Percentiles rank a stretch among this genome's conserved stretches.
Evolutionary conservation across 176 grass and related monocot species (phyloP).

Genomic region (Ampelocalamus luodianensis): DNA sequence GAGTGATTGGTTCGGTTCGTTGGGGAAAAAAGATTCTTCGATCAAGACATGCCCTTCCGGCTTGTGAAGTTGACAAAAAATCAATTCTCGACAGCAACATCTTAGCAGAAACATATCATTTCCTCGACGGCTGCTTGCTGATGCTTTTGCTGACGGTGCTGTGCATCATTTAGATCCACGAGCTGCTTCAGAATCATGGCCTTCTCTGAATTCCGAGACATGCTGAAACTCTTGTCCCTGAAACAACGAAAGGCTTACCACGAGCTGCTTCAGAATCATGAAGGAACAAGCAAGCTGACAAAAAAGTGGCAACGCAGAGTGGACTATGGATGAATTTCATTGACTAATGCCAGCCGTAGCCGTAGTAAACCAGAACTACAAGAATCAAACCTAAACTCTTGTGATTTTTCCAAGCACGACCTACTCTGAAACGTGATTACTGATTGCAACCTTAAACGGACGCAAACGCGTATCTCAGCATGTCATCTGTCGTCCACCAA

Average conservation of each 20-base stretch:
- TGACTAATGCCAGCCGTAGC: neutral
- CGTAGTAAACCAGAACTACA: neutral
- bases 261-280: too few relatives aligned
- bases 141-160: neutral
- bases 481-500: conserved; percentile 46
- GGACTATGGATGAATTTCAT: neutral
- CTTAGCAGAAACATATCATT: neutral
- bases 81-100: neutral
- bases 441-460: neutral
- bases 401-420: neutral
- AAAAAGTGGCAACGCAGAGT: neutral
- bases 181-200: neutral
- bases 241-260: neutral
- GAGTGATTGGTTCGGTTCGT: neutral
- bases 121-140: neutral
- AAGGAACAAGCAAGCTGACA: neutral
- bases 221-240: neutral
- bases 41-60: neutral
- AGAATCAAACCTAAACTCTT: neutral
- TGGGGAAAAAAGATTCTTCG: neutral
- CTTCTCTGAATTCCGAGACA: neutral
- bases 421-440: neutral
- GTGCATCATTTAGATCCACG: neutral
- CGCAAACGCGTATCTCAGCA: neutral
- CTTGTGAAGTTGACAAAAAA: conserved; percentile 11